Evolutionary conservation across 208 protist genomes (phyloP), one percentile per base, ranked within the genome.

Genomic region (Crithidia thermophila): DNA sequence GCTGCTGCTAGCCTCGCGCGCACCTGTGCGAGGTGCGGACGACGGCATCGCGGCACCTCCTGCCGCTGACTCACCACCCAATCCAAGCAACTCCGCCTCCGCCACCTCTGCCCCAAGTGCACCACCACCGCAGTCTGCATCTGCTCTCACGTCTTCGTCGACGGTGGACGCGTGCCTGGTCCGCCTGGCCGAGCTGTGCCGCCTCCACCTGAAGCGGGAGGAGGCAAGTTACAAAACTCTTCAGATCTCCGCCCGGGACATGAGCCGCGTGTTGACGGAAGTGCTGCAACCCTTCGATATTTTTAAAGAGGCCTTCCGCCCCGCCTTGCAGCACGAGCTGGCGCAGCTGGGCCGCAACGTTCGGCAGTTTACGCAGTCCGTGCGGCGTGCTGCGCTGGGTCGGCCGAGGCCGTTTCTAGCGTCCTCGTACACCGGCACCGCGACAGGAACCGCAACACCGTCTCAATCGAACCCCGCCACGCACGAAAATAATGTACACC

Each of bases 221-320:
- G 69, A 75, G 61, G 61, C 65, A 45, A 40, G 36, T 39, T 75
- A 69, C 39, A 67, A 64, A 40, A 58, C 31, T 4, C 23, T 75
- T 31, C 69, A 75, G 39, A 55, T 60, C n/a, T 58, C 69, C 37
- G 69, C 59, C 55, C 53, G 52, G 69, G 69, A 75, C 43, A 52
- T 65, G 61, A 65, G 59, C 45, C 60, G 69, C 7, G 61, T 75
- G 37, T 11, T 75, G 61, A 69, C 69, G 37, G 69, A 75, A 46
- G 61, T 69, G 43, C 51, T 75, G 47, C 60, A 62, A 45, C 40
- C 61, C 2, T 53, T 55, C 8, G 8, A 31, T 3, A 25, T 69
- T 34, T 33, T 64, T 34, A 34, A 14, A 2, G 11, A 14, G 7
- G 18, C 2, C 4, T 50, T 75, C 9, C 18, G 20, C 18, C 45